Evolutionary conservation across 768 basidiomycete species (phyloP).

Genomic region (Rubroboletus pulcherrimus): DNA sequence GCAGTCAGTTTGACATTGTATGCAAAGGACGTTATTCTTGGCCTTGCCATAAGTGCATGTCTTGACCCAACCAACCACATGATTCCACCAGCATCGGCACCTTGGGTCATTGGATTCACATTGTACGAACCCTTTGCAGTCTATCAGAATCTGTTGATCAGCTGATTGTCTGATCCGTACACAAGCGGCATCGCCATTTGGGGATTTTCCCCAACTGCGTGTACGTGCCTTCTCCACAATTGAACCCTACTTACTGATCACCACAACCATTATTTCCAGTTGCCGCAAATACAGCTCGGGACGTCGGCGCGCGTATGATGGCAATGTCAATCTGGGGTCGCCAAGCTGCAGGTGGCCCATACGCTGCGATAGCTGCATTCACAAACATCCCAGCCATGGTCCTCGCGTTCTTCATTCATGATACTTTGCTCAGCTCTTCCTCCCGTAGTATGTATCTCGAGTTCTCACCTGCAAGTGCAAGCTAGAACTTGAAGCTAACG

Average conservation of each 20-base stretch:
- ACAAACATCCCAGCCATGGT: constrained; percentile 65
- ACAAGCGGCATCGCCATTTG: constrained; percentile 55
- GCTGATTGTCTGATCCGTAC: background rate
- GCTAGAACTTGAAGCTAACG: constrained; percentile 7
- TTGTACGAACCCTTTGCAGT: constrained; percentile 43
- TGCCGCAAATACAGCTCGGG: constrained; percentile 64
- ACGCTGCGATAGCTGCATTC: constrained; percentile 60
- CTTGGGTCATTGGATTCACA: constrained; percentile 53
- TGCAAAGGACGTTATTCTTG: constrained; percentile 18
- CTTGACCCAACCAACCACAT: constrained; percentile 54
- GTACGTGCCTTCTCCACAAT: constrained; percentile 27
- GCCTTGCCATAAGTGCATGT: constrained; percentile 22
- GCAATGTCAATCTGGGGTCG: constrained; percentile 59
- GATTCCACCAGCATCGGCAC: constrained; percentile 50
- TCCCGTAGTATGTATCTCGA: constrained; percentile 45
- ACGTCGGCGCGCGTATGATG: constrained; percentile 61
- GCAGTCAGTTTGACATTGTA: background rate
- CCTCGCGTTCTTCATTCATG: constrained; percentile 51
- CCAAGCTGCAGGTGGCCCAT: constrained; percentile 47
- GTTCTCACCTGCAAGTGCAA: background rate
- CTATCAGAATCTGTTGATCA: background rate
- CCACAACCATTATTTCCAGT: constrained; percentile 32
- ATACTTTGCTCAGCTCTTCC: constrained; percentile 54
- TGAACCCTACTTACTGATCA: background rate
- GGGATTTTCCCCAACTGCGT: constrained; percentile 51